Base-by-base conservation (phyloP, 1,139 yeast species). In the Blastobotrys malaysiensis region DNA sequence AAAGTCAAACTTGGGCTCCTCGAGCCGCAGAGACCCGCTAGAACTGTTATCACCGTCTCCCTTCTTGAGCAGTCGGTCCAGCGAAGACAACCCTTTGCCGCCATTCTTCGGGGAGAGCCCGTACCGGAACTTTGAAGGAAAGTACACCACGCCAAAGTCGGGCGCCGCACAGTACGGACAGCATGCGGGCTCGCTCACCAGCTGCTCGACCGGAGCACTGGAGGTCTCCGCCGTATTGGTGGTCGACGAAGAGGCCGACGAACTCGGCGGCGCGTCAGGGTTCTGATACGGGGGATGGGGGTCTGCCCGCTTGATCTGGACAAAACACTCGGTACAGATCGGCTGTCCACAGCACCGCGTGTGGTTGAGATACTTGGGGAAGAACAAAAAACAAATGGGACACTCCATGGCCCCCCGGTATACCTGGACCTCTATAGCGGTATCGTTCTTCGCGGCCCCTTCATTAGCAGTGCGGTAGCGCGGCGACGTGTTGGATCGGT, bases 281-380 rank as follows among this genome's bases (percentile, higher is more conserved):
- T 55, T 59, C 47, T 86, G 95, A 66, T 88, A 95, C 0, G 97
- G 96, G 39, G 91, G 88, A 70, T 91, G 98, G 0, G 99, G 98
- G n/a, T 89, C 96, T 24, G 86, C 76, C 56, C 99, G 78, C 69
- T 88, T 90, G 67, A 93, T 90, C 69, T 91, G 98, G 7, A 91
- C 97, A 78, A 93, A 93, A 69, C 99, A 93, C 71, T 93, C 99
- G 1, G 97, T 81, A 71, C 99, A 93, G 20, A 93, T 90, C 1
- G 96, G 93, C 69, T 93, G 98, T 51, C 82, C 79, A 68, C 99
- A 93, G 69, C 99, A 93, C 49, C 96, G 77, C n/a, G 96, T 86
- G 52, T 79, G 70, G 72, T 93, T 93, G 61, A 91, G 73, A 64
- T 83, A 82, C 49, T 79, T 77, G 0, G 99, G 99, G 67, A 86